Percentiles rank a stretch among this genome's conserved stretches.
phyloP scores from a whole-genome alignment of 139 green algal species.

The Yamagishiella unicocca region DNA sequence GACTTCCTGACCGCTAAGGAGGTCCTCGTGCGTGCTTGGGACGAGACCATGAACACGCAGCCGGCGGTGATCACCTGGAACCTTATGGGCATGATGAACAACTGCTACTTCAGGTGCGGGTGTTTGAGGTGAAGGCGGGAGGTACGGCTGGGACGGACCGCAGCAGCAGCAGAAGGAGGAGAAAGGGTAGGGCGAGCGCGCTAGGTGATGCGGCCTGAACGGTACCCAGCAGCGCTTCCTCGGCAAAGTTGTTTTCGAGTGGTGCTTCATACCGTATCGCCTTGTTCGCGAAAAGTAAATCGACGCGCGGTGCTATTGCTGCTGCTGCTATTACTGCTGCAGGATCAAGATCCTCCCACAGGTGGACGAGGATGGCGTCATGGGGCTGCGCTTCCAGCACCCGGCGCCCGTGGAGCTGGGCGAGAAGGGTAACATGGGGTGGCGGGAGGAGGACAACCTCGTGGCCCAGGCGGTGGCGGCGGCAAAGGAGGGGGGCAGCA shows the following conservation, averaged over 20 bases:
- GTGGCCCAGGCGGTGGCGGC: conserved; percentile 51
- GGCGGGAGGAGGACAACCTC: conserved; percentile 79
- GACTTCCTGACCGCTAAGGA: conserved; percentile 80
- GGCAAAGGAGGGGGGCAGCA: conserved; percentile 29
- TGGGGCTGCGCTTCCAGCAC: conserved; percentile 89
- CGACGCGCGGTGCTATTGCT: no score
- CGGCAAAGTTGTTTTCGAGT: no score
- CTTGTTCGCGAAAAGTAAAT: no score
- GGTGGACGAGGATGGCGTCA: conserved; percentile 59
- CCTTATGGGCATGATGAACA: conserved; percentile 99
- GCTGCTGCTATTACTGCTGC: no score
- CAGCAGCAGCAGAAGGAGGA: no score
- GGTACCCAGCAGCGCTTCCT: no score
- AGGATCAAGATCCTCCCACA: conserved; percentile 71
- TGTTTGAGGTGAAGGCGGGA: no score
- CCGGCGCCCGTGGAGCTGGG: conserved; percentile 77
- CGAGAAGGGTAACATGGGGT: conserved; percentile 70
- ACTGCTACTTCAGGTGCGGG: conserved; percentile 83
- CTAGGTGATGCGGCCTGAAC: no score
- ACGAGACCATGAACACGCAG: conserved; percentile 91
- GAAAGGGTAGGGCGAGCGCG: no score
- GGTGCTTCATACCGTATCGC: no score
- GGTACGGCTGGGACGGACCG: no score
- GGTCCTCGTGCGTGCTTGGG: conserved; percentile 85
- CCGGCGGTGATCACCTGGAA: conserved; percentile 93